These are phyloP conservation scores for Ambrosiella xylebori DNA, from an alignment of 2,329 filamentous ascomycete genomes.

Conservation along the genomic window DNA sequence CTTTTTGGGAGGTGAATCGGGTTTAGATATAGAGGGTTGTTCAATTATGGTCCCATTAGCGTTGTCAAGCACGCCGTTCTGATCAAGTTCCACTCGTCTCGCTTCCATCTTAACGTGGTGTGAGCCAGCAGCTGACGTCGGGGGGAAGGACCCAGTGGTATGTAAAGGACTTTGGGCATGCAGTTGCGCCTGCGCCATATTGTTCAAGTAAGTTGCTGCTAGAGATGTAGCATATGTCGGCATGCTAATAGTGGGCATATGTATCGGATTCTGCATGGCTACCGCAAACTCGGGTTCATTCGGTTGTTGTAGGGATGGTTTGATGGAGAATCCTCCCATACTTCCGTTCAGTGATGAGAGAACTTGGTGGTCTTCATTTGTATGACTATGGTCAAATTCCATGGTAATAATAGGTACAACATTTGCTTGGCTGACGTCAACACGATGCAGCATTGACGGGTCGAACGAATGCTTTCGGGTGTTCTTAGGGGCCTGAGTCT, in stretches of 20 bases:
- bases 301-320: slow-evolving; percentile 14
- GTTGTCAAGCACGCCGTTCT: background rate
- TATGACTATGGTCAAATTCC: slow-evolving; percentile 2
- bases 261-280: slow-evolving; percentile 4
- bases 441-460: slow-evolving; percentile 29
- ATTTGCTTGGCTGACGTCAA: slow-evolving; percentile 36
- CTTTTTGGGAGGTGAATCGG: slow-evolving; percentile 7
- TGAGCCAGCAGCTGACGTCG: background rate
- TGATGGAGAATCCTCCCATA: slow-evolving; percentile 15
- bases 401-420: slow-evolving; percentile 20
- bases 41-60: slow-evolving; percentile 1
- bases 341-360: background rate
- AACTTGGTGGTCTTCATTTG: background rate
- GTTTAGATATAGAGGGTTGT: background rate
- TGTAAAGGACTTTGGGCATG: background rate
- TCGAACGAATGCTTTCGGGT: slow-evolving; percentile 34
- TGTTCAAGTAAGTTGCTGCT: background rate
- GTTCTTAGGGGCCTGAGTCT: slow-evolving; percentile 22
- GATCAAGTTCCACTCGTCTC: background rate
- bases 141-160: background rate
- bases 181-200: background rate
- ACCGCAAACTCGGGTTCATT: background rate
- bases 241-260: slow-evolving; percentile 6
- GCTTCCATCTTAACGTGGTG: slow-evolving; percentile 6
- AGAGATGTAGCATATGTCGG: slow-evolving; percentile 5